phyloP scores from a whole-genome alignment of 257 asterid species.

The Solanum chmielewskii region DNA sequence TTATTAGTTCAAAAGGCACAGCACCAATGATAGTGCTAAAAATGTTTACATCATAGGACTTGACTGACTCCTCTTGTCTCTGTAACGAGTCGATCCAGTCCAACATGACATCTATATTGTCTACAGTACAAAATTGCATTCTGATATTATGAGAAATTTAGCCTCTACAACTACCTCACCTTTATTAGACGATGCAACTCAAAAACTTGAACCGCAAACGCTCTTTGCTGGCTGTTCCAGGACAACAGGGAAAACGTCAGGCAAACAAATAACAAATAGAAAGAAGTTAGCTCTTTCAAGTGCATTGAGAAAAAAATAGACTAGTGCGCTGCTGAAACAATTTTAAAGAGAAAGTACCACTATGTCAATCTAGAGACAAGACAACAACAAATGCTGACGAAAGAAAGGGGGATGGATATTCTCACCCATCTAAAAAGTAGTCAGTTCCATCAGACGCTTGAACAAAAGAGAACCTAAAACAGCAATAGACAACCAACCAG shows the following conservation, averaged over 20 bases:
- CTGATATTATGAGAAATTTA: neutral
- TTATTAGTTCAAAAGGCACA: neutral
- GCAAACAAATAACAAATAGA: neutral
- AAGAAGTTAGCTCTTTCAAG: neutral
- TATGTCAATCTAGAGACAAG: neutral
- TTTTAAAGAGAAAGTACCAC: neutral
- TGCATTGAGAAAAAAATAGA: neutral
- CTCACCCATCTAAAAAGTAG: neutral
- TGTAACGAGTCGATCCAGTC: neutral
- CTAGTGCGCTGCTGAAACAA: neutral
- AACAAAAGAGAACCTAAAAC: neutral
- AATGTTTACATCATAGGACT: neutral
- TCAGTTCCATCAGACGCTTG: neutral
- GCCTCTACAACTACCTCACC: neutral
- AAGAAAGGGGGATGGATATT: neutral
- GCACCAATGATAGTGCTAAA: neutral
- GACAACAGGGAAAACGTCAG: neutral
- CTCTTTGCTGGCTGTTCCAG: neutral
- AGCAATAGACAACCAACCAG: neutral
- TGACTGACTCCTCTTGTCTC: neutral
- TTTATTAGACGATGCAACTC: slow-evolving; percentile 8
- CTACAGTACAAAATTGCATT: neutral
- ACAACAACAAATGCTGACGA: neutral
- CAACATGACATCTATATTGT: neutral
- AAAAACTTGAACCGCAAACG: slow-evolving; percentile 5